phyloP scores from a whole-genome alignment of 148 eudicot species.

The Fallopia convolvulus region DNA sequence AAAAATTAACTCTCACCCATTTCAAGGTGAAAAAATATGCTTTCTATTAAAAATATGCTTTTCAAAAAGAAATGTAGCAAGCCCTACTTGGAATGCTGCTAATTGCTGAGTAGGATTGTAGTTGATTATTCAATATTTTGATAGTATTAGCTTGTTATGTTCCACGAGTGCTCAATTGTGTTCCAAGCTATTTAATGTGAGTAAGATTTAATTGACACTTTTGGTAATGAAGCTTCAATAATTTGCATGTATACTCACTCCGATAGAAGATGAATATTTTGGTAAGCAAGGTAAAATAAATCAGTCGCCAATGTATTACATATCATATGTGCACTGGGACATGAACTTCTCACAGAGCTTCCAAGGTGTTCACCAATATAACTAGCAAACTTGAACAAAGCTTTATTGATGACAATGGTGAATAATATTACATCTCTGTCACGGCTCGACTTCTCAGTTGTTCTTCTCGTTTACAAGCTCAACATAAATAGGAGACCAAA shows the following conservation, averaged over 20 bases:
- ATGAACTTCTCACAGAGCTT: not conserved
- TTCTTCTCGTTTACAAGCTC: constrained; percentile 5
- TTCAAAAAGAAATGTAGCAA: too few species aligned
- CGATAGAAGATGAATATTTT: too few species aligned
- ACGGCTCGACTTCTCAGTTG: constrained; percentile 1
- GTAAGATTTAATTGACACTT: too few species aligned
- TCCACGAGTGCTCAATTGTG: not conserved
- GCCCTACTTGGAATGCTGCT: not conserved
- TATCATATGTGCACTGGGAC: not conserved
- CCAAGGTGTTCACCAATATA: not conserved
- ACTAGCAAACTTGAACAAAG: constrained; percentile 1
- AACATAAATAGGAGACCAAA: not conserved
- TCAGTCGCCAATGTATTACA: too few species aligned
- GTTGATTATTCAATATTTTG: not conserved
- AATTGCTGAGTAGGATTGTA: not conserved
- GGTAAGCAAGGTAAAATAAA: too few species aligned
- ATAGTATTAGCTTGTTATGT: not conserved
- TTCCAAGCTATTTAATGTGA: not conserved
- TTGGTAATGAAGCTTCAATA: too few species aligned
- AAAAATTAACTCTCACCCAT: too few species aligned
- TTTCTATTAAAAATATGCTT: too few species aligned
- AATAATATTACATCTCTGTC: constrained; percentile 1
- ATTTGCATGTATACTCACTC: too few species aligned
- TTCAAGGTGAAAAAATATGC: too few species aligned
- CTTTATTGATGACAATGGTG: not conserved